Evolutionary conservation across 805 yeast species (phyloP).

Genomic region (Pichia cephalocereana): DNA sequence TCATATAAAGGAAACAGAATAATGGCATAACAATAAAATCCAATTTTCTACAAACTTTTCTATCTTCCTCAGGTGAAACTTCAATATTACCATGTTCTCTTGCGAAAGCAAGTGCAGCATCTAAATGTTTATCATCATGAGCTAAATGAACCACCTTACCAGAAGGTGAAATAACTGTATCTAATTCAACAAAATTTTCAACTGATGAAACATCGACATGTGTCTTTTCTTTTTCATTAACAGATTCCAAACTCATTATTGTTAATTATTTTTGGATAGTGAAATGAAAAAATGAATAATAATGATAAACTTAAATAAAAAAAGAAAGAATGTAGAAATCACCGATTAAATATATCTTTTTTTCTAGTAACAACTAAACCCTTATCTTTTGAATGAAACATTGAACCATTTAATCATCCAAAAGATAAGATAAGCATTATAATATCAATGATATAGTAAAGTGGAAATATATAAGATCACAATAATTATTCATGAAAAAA

Average conservation of each 20-base stretch:
- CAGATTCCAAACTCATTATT: neutral
- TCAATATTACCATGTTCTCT: conserved; percentile 7
- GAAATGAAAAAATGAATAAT: too few species aligned
- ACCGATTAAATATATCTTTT: too few species aligned
- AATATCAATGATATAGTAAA: too few species aligned
- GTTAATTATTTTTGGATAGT: neutral
- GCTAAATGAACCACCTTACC: conserved; percentile 10
- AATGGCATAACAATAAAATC: conserved; percentile 28
- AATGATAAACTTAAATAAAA: too few species aligned
- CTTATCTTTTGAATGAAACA: too few species aligned
- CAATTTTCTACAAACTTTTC: conserved; percentile 21
- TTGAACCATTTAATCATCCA: too few species aligned
- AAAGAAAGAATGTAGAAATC: too few species aligned
- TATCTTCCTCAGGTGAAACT: conserved; percentile 5
- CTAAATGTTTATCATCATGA: conserved; percentile 9
- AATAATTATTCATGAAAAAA: too few species aligned
- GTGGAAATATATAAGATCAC: too few species aligned
- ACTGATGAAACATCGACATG: conserved; percentile 1
- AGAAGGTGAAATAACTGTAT: conserved; percentile 8
- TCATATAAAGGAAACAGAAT: conserved; percentile 20
- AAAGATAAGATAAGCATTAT: too few species aligned
- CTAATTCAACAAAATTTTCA: conserved; percentile 3
- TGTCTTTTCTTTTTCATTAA: conserved; percentile 1
- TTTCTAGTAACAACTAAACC: too few species aligned
- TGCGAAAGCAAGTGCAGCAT: conserved; percentile 8